Conservation (phyloP, 129 eudicot genomes). For the Pseudognaphalium luteoalbum region DNA sequence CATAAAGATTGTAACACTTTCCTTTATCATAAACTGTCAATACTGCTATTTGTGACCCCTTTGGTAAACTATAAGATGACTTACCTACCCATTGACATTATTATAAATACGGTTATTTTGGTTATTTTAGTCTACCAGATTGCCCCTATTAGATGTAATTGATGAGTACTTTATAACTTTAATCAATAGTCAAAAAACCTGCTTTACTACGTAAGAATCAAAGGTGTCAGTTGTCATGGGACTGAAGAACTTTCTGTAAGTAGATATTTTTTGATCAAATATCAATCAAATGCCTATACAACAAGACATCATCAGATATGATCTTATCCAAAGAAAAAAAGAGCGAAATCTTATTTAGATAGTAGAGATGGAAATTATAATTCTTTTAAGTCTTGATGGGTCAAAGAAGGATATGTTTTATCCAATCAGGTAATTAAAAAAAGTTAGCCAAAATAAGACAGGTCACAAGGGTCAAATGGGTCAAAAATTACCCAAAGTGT, state of each 20-base stretch:
- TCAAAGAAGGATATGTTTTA: not conserved
- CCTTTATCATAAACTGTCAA: no score
- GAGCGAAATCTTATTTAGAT: slow-evolving; percentile 1
- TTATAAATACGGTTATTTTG: not conserved
- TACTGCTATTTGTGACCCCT: not conserved
- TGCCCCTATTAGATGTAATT: not conserved
- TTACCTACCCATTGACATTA: slow-evolving; percentile 8
- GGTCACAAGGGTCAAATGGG: not conserved
- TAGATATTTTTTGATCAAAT: slow-evolving; percentile 15
- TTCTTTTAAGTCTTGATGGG: not conserved
- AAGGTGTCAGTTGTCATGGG: not conserved
- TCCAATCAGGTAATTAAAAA: slow-evolving; percentile 18
- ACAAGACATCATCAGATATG: not conserved
- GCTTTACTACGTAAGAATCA: not conserved
- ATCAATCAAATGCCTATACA: not conserved
- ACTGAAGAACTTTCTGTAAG: not conserved
- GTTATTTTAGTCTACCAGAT: slow-evolving; percentile 23
- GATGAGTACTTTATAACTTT: slow-evolving; percentile 5
- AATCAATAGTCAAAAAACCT: slow-evolving; percentile 7
- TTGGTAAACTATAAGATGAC: not conserved
- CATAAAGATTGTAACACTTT: not conserved
- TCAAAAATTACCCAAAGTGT: not conserved
- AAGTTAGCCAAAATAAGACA: not conserved
- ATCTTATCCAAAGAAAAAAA: not conserved
- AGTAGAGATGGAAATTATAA: not conserved